phyloP scores from a whole-genome alignment of 2,329 filamentous ascomycete species.

The Stachybotrys elegans region DNA sequence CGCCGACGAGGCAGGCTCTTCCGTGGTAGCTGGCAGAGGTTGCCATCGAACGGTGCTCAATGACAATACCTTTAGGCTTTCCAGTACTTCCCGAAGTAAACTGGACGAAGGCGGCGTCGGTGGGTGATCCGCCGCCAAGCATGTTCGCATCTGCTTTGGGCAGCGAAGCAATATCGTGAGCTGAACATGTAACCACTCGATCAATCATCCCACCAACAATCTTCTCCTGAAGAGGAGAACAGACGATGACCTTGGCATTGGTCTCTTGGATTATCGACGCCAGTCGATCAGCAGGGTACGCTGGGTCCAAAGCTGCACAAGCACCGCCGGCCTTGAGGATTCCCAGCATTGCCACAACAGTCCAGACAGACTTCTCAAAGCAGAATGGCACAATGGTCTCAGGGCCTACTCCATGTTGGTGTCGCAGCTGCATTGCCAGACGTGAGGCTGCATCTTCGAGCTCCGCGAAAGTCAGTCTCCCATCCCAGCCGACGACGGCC shows the following conservation, averaged over 20 bases:
- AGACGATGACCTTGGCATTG: too few relatives aligned
- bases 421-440: not conserved
- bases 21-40: not conserved
- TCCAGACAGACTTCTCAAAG: conserved; percentile 10
- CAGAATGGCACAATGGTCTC: conserved; percentile 12
- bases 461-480: not conserved
- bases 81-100: not conserved
- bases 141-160: too few relatives aligned
- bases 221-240: too few relatives aligned
- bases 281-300: not conserved
- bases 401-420: conserved; percentile 11
- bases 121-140: too few relatives aligned
- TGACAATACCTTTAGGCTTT: not conserved
- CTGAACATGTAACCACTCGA: too few relatives aligned
- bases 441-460: conserved; percentile 5
- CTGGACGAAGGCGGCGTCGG: not conserved
- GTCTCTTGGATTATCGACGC: not conserved
- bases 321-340: conserved; percentile 10
- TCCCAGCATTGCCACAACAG: conserved; percentile 8
- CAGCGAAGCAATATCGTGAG: too few relatives aligned
- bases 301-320: conserved; percentile 10
- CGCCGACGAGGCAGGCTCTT: not conserved
- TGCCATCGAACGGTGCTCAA: not conserved
- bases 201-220: too few relatives aligned
- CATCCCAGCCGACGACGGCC: not conserved